Percentiles rank a stretch among this genome's conserved stretches.
Evolutionary conservation across 352 stramenopile species (phyloP).

Genomic region (Pythium vanterpoolii): DNA sequence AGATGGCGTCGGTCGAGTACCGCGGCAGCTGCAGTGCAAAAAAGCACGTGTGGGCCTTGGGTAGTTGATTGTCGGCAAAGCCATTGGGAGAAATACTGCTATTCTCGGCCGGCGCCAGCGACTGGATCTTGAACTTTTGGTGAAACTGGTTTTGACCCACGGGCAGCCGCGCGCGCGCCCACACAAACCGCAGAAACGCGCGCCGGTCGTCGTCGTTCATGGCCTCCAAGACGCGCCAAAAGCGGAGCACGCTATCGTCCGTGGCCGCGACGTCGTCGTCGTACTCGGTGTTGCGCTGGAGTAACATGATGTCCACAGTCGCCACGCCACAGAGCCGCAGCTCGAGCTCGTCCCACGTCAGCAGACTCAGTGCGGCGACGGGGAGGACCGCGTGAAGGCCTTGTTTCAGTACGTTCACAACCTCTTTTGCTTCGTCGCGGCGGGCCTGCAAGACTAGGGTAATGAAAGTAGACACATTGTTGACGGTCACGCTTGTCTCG

Average conservation of each 20-base stretch:
- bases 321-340: conserved; percentile 66
- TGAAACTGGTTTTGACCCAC: conserved; percentile 60
- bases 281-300: conserved; percentile 81
- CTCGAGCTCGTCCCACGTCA: conserved; percentile 71
- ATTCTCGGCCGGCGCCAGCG: conserved; percentile 24
- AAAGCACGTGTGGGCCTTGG: conserved; percentile 89
- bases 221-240: conserved; percentile 68
- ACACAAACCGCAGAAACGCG: conserved; percentile 81
- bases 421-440: conserved; percentile 38
- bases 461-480: conserved; percentile 55
- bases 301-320: conserved; percentile 66
- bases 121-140: conserved; percentile 88
- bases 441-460: conserved; percentile 36
- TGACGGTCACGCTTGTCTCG: conserved; percentile 36
- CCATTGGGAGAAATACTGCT: background rate
- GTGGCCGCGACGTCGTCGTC: conserved; percentile 64
- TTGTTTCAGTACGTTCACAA: conserved; percentile 71
- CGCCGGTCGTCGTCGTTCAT: conserved; percentile 65
- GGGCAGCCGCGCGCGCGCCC: conserved; percentile 69
- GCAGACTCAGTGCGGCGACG: conserved; percentile 46
- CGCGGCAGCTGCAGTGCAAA: conserved; percentile 77
- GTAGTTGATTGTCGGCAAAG: conserved; percentile 53
- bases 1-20: conserved; percentile 79
- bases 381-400: conserved; percentile 76
- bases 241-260: conserved; percentile 72